These are phyloP conservation scores for Ogataea nitratoaversa DNA, from an alignment of 805 yeast genomes.

Conservation along the genomic window DNA sequence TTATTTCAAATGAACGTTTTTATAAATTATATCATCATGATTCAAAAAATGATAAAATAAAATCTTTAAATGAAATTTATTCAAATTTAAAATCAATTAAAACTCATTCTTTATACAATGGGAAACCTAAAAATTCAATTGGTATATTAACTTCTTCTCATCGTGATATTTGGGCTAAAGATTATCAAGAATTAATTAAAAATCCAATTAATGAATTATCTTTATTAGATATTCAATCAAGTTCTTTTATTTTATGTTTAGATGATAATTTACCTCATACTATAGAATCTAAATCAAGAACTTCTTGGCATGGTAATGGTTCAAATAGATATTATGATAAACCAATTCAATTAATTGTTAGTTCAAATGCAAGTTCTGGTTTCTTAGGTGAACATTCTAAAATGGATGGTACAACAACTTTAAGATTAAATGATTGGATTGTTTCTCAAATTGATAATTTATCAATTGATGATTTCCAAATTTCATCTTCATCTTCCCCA, in stretches of 20 bases:
- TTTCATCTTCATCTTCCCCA: not conserved
- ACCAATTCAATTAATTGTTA: conserved; percentile 78
- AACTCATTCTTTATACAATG: conserved; percentile 28
- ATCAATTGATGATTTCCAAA: conserved; percentile 14
- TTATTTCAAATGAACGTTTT: conserved; percentile 71
- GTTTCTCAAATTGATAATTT: conserved; percentile 50
- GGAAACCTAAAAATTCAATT: conserved; percentile 48
- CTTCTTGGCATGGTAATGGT: conserved; percentile 96
- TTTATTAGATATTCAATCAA: conserved; percentile 71
- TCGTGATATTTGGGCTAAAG: conserved; percentile 73
- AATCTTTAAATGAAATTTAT: conserved; percentile 47
- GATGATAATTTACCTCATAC: conserved; percentile 73
- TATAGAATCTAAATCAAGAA: conserved; percentile 76
- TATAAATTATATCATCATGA: conserved; percentile 69
- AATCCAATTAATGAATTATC: conserved; percentile 59
- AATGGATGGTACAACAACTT: conserved; percentile 98
- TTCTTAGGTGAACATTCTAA: conserved; percentile 94
- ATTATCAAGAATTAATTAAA: conserved; percentile 52
- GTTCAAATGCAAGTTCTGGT: conserved; percentile 83
- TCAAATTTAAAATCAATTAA: conserved; percentile 57
- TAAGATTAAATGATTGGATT: conserved; percentile 76
- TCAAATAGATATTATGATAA: conserved; percentile 87
- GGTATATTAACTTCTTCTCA: conserved; percentile 82
- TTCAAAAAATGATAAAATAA: conserved; percentile 34
- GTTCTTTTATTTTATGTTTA: conserved; percentile 77